Evolutionary conservation across 139 green algal species (phyloP).

Genomic region (Edaphochlamys debaryana): DNA sequence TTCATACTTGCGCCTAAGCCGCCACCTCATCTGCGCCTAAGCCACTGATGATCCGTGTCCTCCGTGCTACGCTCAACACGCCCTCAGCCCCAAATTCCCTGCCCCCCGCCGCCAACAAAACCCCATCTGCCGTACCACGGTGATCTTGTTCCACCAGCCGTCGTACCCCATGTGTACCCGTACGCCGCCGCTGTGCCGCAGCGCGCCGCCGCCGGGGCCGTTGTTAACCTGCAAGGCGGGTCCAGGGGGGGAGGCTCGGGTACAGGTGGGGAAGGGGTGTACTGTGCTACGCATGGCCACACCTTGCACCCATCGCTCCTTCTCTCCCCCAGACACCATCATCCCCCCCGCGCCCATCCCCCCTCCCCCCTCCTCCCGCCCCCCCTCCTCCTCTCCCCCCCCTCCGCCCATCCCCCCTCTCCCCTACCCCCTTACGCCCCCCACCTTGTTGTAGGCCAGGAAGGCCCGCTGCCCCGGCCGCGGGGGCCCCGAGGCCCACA

Average conservation of each 20-base stretch:
- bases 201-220: constrained; percentile 16
- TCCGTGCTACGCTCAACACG: too few species aligned
- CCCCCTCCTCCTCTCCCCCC: background rate
- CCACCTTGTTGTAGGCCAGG: constrained; percentile 72
- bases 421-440: background rate
- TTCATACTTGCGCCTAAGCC: too few species aligned
- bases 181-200: constrained; percentile 50
- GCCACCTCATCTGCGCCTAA: too few species aligned
- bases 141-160: constrained; percentile 82
- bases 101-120: background rate
- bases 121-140: constrained; percentile 48
- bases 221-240: background rate
- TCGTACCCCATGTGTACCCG: constrained; percentile 83
- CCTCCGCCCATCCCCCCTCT: background rate
- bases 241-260: too few species aligned
- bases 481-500: constrained; percentile 59
- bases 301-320: too few species aligned
- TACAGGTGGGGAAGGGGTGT: too few species aligned
- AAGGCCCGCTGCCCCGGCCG: constrained; percentile 42
- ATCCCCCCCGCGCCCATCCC: background rate
- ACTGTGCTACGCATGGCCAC: too few species aligned
- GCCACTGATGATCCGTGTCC: too few species aligned
- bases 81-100: too few species aligned
- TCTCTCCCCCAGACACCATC: too few species aligned
- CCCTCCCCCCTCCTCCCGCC: background rate